These are phyloP conservation scores for Pachysandra terminalis DNA, from an alignment of 164 flowering plant genomes.

Conservation along the genomic window DNA sequence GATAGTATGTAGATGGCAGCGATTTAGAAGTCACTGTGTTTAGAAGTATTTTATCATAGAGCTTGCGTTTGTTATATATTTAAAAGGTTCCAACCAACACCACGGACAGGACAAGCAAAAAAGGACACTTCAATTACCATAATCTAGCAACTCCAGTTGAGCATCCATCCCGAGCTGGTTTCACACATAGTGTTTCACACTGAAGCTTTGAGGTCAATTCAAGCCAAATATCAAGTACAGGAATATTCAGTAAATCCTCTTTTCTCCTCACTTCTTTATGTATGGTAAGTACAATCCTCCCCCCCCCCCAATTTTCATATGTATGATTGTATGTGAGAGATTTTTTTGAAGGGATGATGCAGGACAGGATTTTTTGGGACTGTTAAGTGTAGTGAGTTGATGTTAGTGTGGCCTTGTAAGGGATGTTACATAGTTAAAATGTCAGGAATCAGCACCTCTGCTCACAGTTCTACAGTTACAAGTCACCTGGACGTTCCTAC, in stretches of 20 bases:
- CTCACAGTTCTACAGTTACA: too few relatives aligned
- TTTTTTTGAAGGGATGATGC: too few relatives aligned
- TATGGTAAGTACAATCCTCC: conserved; percentile 87
- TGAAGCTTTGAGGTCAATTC: conserved; percentile 59
- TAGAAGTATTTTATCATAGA: not conserved
- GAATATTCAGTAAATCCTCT: conserved; percentile 48
- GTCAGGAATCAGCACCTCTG: too few relatives aligned
- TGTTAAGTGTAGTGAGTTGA: too few relatives aligned
- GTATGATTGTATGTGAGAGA: too few relatives aligned
- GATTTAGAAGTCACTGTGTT: not conserved
- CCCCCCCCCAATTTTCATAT: not conserved
- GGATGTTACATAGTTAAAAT: too few relatives aligned
- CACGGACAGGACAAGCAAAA: not conserved
- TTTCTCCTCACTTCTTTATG: conserved; percentile 56
- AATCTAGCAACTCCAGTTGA: conserved; percentile 95
- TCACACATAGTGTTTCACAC: conserved; percentile 68
- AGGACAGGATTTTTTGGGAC: too few relatives aligned
- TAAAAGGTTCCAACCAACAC: not conserved
- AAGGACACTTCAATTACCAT: conserved; percentile 34
- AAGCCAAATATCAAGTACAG: conserved; percentile 49
- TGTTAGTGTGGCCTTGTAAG: too few relatives aligned
- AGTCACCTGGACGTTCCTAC: too few relatives aligned
- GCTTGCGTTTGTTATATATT: not conserved
- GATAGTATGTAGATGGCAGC: not conserved
- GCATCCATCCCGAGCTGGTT: conserved; percentile 94